Percentiles rank a stretch among this genome's conserved stretches.
Conservation (phyloP, 2,329 filamentous ascomycete genomes). For the Lasiodiplodia citricola region DNA sequence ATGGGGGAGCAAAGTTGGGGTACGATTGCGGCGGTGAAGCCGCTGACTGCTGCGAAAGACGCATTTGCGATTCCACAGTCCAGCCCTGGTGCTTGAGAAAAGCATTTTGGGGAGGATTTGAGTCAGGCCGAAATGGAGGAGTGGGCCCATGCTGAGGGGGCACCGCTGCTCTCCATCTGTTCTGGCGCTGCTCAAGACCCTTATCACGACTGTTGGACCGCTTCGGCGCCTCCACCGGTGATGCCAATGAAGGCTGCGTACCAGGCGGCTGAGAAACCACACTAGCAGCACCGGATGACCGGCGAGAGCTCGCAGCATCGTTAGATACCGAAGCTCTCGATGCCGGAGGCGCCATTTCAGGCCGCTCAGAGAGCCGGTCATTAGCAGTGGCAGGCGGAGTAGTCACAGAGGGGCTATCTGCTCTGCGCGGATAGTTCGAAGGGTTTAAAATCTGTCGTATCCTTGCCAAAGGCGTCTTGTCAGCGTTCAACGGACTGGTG, state of each 20-base stretch:
- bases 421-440: slow-evolving; percentile 7
- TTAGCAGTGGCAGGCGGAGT: slow-evolving; percentile 11
- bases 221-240: slow-evolving; percentile 20
- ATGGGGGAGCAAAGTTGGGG: slow-evolving; percentile 20
- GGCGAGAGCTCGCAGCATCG: slow-evolving; percentile 18
- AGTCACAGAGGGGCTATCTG: slow-evolving; percentile 9
- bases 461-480: slow-evolving; percentile 25
- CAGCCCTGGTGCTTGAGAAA: slow-evolving; percentile 24
- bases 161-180: slow-evolving; percentile 25
- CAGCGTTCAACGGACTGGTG: slow-evolving; percentile 15
- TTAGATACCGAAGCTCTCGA: slow-evolving; percentile 22
- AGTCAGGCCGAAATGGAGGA: slow-evolving; percentile 23
- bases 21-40: slow-evolving; percentile 12
- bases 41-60: slow-evolving; percentile 21
- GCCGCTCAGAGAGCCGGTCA: slow-evolving; percentile 19
- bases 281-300: slow-evolving; percentile 24
- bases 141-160: slow-evolving; percentile 25
- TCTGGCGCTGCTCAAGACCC: slow-evolving; percentile 26
- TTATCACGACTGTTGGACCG: slow-evolving; percentile 23
- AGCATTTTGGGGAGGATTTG: slow-evolving; percentile 23
- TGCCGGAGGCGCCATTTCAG: slow-evolving; percentile 26
- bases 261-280: slow-evolving; percentile 14
- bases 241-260: not conserved
- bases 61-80: slow-evolving; percentile 23
- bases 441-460: slow-evolving; percentile 27